A percentile compares a stretch with the other conserved stretches of the same genome.
phyloP scores from a whole-genome alignment of 805 yeast species.

The Hemisphaericaspora nanyangensis region DNA sequence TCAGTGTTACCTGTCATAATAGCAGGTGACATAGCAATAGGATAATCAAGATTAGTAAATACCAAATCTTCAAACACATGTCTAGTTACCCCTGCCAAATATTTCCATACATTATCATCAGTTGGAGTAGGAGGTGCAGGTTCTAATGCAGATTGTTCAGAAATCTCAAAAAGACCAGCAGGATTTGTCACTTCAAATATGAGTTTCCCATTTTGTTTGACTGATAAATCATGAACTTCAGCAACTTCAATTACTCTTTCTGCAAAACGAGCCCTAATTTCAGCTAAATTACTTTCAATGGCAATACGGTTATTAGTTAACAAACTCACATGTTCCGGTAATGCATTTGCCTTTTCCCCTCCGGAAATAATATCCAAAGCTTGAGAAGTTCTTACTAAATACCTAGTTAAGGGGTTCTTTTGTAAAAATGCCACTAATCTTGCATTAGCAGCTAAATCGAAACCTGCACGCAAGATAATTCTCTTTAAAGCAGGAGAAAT shows the following conservation, averaged over 20 bases:
- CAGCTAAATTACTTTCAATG: constrained; percentile 24
- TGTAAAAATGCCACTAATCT: constrained; percentile 22
- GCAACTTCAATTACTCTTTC: constrained; percentile 25
- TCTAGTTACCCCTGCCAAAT: constrained; percentile 41
- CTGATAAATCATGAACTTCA: constrained; percentile 20
- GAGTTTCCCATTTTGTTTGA: constrained; percentile 32
- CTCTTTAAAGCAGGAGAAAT: constrained; percentile 22
- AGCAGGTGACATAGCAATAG: constrained; percentile 50
- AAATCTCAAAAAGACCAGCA: constrained; percentile 12
- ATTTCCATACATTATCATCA: constrained; percentile 35
- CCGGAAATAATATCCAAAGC: constrained; percentile 35
- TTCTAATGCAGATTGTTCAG: constrained; percentile 20
- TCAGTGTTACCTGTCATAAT: constrained; percentile 71
- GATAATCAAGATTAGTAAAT: constrained; percentile 27
- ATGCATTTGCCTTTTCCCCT: constrained; percentile 40
- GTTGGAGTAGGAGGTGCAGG: constrained; percentile 48
- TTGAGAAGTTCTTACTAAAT: constrained; percentile 34
- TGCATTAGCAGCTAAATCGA: constrained; percentile 30
- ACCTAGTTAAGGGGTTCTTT: constrained; percentile 19
- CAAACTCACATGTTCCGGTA: constrained; percentile 32
- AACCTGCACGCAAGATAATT: constrained; percentile 33
- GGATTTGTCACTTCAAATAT: constrained; percentile 16
- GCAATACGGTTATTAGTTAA: constrained; percentile 36
- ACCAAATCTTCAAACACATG: constrained; percentile 46
- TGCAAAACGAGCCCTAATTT: constrained; percentile 19